Conservation (phyloP, 129 eudicot genomes). For the Ambrosia trifida region DNA sequence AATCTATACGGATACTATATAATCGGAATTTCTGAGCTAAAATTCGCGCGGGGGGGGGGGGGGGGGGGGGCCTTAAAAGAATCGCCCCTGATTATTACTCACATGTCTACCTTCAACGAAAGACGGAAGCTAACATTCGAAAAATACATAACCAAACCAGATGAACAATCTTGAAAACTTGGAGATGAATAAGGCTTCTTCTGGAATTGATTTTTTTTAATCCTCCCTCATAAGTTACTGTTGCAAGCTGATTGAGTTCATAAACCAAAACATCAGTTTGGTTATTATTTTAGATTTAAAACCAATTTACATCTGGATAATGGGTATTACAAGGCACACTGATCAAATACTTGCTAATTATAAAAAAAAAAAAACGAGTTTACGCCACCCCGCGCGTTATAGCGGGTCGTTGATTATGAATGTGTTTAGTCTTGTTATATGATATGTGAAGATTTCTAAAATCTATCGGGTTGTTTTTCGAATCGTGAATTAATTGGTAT, state of each 20-base stretch:
- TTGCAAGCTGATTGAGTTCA: slow-evolving; percentile 53
- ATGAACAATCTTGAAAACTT: not conserved
- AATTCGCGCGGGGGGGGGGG: no score
- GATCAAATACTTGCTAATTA: not conserved
- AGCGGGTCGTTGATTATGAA: no score
- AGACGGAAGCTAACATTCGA: not conserved
- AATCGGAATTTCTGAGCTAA: no score
- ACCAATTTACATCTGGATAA: not conserved
- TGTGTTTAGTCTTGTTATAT: no score
- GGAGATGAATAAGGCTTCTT: slow-evolving; percentile 6
- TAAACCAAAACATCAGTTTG: slow-evolving; percentile 36
- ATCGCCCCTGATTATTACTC: not conserved
- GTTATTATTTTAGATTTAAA: not conserved
- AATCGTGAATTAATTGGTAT: no score
- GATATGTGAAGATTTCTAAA: no score
- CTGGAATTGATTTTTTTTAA: slow-evolving; percentile 20
- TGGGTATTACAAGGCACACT: not conserved
- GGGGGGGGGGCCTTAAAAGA: no score
- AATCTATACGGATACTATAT: no score
- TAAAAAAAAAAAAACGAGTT: not conserved
- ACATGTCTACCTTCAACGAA: not conserved
- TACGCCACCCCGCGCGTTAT: no score
- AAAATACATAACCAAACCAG: not conserved
- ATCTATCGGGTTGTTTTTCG: no score
- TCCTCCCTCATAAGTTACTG: slow-evolving; percentile 48